These are phyloP conservation scores for Colletotrichum simmondsii DNA, from an alignment of 2,329 filamentous ascomycete species.

Conservation along the genomic window DNA sequence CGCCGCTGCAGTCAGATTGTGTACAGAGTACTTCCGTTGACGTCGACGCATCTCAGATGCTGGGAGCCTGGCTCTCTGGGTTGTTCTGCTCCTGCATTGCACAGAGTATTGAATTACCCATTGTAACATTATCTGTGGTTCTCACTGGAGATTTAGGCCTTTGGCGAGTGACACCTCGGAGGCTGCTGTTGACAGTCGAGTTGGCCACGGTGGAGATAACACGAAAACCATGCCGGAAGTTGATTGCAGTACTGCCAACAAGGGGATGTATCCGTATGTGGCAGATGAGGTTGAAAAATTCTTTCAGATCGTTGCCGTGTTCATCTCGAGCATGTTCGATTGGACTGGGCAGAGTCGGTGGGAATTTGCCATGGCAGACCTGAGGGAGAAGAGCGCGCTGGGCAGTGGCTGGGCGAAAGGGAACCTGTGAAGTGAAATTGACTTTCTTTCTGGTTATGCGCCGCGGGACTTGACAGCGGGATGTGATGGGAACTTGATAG, in stretches of 20 bases:
- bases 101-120: background rate
- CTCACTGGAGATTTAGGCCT: conserved; percentile 5
- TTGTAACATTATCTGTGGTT: conserved; percentile 22
- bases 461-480: conserved; percentile 12
- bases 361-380: background rate
- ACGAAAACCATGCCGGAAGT: background rate
- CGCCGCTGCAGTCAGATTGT: background rate
- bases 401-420: conserved; percentile 26
- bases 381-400: background rate
- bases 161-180: background rate
- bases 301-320: background rate
- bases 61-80: background rate
- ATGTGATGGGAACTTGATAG: background rate
- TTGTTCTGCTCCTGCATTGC: background rate
- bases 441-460: background rate
- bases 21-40: background rate
- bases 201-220: background rate
- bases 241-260: conserved; percentile 23
- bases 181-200: background rate
- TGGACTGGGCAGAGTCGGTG: conserved; percentile 17
- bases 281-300: background rate
- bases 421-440: background rate
- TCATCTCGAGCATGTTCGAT: conserved; percentile 4
- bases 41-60: background rate
- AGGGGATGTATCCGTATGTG: background rate